These are phyloP conservation scores for Phytomonas serpens DNA, from an alignment of 208 protist species.

Conservation along the genomic window DNA sequence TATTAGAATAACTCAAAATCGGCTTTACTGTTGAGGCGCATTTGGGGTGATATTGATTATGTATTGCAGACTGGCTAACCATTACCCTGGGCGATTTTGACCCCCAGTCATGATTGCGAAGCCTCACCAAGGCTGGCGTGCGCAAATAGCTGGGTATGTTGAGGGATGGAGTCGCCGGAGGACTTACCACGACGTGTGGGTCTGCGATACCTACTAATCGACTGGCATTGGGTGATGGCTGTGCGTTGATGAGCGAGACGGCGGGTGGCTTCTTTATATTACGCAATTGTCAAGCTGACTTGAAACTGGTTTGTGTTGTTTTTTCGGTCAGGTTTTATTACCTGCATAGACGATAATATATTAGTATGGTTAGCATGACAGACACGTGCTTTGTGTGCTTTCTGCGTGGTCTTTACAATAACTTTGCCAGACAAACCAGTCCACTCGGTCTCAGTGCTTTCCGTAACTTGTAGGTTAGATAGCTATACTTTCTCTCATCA, in stretches of 20 bases:
- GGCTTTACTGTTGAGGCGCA: not conserved
- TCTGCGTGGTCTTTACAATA: too few species aligned
- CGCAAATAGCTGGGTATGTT: not conserved
- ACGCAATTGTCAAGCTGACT: not conserved
- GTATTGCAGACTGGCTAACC: too few species aligned
- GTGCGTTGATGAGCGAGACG: not conserved
- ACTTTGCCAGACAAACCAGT: too few species aligned
- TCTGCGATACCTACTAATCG: not conserved
- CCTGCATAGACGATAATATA: too few species aligned
- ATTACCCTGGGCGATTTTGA: too few species aligned
- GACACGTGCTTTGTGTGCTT: too few species aligned
- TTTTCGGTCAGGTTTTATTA: not conserved
- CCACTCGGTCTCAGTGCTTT: too few species aligned
- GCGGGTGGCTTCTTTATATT: not conserved
- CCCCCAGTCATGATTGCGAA: not conserved
- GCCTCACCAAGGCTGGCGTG: not conserved
- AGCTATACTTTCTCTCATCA: too few species aligned
- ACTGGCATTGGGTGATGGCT: not conserved
- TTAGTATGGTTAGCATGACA: too few species aligned
- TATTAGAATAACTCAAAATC: not conserved
- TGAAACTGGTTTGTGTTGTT: not conserved
- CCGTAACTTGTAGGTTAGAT: too few species aligned
- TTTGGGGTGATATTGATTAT: not conserved
- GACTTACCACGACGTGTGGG: not conserved
- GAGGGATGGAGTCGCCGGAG: not conserved